phyloP scores from a whole-genome alignment of 352 stramenopile genomes.

The Phytophthora quininea region DNA sequence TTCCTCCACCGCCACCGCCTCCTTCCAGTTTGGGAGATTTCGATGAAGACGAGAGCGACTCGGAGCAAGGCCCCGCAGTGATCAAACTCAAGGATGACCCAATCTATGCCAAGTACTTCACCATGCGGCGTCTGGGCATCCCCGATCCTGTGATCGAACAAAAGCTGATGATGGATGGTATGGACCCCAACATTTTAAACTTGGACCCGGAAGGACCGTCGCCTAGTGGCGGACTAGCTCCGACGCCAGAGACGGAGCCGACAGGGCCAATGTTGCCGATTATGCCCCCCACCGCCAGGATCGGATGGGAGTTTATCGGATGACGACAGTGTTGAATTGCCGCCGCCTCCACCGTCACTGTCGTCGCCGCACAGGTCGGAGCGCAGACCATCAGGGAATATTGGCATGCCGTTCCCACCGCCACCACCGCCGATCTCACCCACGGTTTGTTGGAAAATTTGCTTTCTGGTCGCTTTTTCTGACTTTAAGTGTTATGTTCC shows the following conservation, averaged over 20 bases:
- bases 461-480: background rate
- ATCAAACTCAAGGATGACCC: constrained; percentile 88
- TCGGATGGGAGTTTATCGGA: constrained; percentile 31
- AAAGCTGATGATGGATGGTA: constrained; percentile 82
- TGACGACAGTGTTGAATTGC: constrained; percentile 29
- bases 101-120: constrained; percentile 87
- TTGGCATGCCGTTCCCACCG: constrained; percentile 57
- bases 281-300: constrained; percentile 33
- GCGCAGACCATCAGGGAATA: constrained; percentile 41
- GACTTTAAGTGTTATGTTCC: constrained; percentile 28
- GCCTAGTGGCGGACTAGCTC: constrained; percentile 50
- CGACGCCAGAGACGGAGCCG: constrained; percentile 34
- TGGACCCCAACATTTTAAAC: constrained; percentile 70
- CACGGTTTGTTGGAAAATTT: constrained; percentile 43
- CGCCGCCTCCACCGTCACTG: constrained; percentile 43
- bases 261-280: constrained; percentile 41
- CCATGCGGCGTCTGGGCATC: constrained; percentile 77
- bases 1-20: constrained; percentile 32
- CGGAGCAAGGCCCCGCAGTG: constrained; percentile 37
- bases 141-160: constrained; percentile 77
- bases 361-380: constrained; percentile 18
- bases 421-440: constrained; percentile 58
- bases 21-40: constrained; percentile 38
- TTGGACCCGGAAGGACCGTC: constrained; percentile 85
- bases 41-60: constrained; percentile 25